These are phyloP conservation scores for Leishmania tarentolae DNA, from an alignment of 208 protist species.

Conservation along the genomic window DNA sequence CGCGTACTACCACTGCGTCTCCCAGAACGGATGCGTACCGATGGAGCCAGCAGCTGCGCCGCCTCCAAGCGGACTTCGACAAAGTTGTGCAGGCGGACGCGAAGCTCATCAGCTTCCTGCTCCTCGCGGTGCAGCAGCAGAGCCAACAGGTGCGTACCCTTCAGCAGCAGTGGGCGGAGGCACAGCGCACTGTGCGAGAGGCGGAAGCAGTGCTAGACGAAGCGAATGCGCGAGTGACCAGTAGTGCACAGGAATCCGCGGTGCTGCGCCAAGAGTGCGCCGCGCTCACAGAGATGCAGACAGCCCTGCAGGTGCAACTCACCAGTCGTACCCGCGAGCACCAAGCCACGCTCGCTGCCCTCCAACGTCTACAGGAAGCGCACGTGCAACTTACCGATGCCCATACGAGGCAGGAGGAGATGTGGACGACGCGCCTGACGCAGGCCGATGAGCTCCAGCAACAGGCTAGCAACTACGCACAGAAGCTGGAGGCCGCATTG, in stretches of 20 bases:
- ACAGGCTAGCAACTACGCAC: slow-evolving; percentile 9
- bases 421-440: slow-evolving; percentile 14
- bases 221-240: neutral
- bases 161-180: slow-evolving; percentile 22
- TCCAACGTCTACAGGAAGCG: neutral
- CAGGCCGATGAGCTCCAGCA: slow-evolving; percentile 30
- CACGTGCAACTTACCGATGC: slow-evolving; percentile 1
- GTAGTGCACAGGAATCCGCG: neutral
- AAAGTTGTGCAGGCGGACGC: slow-evolving; percentile 27
- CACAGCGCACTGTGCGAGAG: slow-evolving; percentile 14
- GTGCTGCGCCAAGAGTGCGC: slow-evolving; percentile 20
- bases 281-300: slow-evolving; percentile 12
- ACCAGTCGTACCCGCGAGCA: neutral
- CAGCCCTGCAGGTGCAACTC: neutral
- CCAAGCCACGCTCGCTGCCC: neutral
- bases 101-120: slow-evolving; percentile 22
- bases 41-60: slow-evolving; percentile 3
- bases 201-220: slow-evolving; percentile 18
- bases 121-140: slow-evolving; percentile 20
- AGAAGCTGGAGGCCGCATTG: slow-evolving; percentile 20
- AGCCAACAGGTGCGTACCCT: slow-evolving; percentile 3
- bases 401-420: slow-evolving; percentile 5
- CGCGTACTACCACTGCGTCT: neutral
- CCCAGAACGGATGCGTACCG: neutral
- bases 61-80: slow-evolving; percentile 13